Percentiles rank a stretch among this genome's conserved stretches.
Evolutionary conservation across 75 land plant genomes (phyloP).

Genomic region (Adiantum capillusveneris): DNA sequence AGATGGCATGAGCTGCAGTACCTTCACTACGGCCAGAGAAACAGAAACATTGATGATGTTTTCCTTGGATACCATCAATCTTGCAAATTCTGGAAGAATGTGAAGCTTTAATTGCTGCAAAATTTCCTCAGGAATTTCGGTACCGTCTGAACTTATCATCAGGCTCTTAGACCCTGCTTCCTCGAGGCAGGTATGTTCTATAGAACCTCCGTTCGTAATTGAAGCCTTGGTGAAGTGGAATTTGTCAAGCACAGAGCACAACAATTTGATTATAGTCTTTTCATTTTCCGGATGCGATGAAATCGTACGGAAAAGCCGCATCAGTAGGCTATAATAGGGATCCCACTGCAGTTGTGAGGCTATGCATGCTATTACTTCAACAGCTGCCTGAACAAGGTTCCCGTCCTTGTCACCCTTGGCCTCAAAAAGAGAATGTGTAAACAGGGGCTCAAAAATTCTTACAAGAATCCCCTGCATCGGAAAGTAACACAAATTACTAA

Average conservation of each 20-base stretch:
- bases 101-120: slow-evolving; percentile 38
- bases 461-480: slow-evolving; percentile 43
- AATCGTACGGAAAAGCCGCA: slow-evolving; percentile 51
- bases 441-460: slow-evolving; percentile 77
- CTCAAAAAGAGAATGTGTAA: slow-evolving; percentile 67
- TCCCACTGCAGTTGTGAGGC: slow-evolving; percentile 67
- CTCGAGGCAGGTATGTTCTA: not conserved
- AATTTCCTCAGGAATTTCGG: slow-evolving; percentile 18
- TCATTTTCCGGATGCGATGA: slow-evolving; percentile 43
- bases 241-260: slow-evolving; percentile 60
- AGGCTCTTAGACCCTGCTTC: not conserved
- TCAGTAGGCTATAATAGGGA: slow-evolving; percentile 47
- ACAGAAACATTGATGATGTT: slow-evolving; percentile 59
- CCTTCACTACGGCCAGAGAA: slow-evolving; percentile 58
- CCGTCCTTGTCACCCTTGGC: slow-evolving; percentile 72
- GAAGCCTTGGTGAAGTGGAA: slow-evolving; percentile 44
- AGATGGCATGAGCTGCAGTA: slow-evolving; percentile 72
- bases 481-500: too few relatives aligned
- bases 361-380: slow-evolving; percentile 66
- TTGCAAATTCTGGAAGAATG: slow-evolving; percentile 68
- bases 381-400: slow-evolving; percentile 54
- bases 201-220: not conserved
- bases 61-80: slow-evolving; percentile 47
- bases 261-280: slow-evolving; percentile 51
- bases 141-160: too few relatives aligned